A percentile compares a stretch with the other conserved stretches of the same genome.
Conservation (phyloP, 2,329 filamentous ascomycete genomes). For the Diaporthe amygdali region DNA sequence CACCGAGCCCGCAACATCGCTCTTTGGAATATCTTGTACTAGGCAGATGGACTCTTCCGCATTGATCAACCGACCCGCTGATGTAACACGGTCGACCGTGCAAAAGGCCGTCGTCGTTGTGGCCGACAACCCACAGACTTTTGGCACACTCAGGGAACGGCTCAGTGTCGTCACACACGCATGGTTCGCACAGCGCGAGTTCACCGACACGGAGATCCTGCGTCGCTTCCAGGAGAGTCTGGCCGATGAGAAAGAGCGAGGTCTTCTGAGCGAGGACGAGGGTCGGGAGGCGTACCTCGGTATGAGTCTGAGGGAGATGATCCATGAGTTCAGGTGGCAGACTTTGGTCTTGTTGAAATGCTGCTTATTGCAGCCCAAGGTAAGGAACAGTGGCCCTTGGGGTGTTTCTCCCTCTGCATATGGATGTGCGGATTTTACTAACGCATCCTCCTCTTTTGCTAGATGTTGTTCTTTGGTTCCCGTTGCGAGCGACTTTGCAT, state of each 20-base stretch:
- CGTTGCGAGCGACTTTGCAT: conserved; percentile 95
- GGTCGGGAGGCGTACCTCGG: conserved; percentile 89
- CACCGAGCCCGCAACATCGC: conserved; percentile 69
- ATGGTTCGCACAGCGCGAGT: conserved; percentile 96
- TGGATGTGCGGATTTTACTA: background rate
- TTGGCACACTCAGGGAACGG: conserved; percentile 89
- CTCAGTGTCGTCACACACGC: conserved; percentile 89
- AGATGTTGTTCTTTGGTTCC: conserved; percentile 99
- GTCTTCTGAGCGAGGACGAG: conserved; percentile 65
- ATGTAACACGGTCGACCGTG: conserved; percentile 96
- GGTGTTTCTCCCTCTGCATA: no score
- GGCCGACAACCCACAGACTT: conserved; percentile 86
- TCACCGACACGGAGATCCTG: conserved; percentile 89
- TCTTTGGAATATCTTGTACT: conserved; percentile 96
- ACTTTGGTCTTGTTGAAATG: conserved; percentile 94
- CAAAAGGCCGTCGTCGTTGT: conserved; percentile 98
- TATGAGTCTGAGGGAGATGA: conserved; percentile 85
- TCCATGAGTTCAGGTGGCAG: conserved; percentile 94
- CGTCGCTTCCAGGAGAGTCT: conserved; percentile 90
- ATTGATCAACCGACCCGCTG: conserved; percentile 78
- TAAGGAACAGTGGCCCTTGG: conserved; percentile 40
- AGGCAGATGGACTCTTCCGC: conserved; percentile 83
- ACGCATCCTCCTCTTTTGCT: background rate
- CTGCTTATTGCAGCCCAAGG: conserved; percentile 92
- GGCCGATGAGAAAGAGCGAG: conserved; percentile 66